Conservation (phyloP, 2,329 filamentous ascomycete species). For the Aspergillus fructus region DNA sequence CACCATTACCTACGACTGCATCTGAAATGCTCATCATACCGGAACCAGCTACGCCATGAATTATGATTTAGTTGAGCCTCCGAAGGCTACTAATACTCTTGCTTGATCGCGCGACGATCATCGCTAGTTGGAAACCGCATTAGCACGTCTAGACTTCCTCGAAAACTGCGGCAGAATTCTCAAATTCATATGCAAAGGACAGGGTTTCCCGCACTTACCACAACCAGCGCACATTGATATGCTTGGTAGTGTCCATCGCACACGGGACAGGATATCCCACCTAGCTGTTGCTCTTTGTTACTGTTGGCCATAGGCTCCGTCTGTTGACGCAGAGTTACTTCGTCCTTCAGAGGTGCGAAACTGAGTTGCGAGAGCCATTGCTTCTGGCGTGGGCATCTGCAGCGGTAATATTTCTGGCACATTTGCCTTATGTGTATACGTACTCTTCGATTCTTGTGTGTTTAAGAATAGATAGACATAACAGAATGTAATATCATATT, state of each 20-base stretch:
- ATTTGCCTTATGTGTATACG: neutral
- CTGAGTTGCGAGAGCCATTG: neutral
- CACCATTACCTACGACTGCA: neutral
- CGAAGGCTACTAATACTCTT: neutral
- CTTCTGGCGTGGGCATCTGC: neutral
- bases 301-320: neutral
- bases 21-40: neutral
- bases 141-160: neutral
- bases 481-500: slow-evolving; percentile 11
- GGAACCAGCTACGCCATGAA: neutral
- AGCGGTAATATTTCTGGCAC: neutral
- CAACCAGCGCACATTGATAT: neutral
- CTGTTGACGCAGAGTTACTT: neutral
- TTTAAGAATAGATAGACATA: neutral
- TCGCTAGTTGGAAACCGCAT: neutral
- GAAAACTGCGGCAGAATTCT: neutral
- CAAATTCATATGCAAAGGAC: neutral
- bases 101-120: neutral
- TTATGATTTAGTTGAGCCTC: neutral
- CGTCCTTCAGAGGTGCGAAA: neutral
- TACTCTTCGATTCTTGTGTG: neutral
- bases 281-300: neutral
- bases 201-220: neutral
- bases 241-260: neutral
- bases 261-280: neutral